Base-by-base conservation (phyloP, 495 filamentous ascomycete species). In the Bombardia bombarda region DNA sequence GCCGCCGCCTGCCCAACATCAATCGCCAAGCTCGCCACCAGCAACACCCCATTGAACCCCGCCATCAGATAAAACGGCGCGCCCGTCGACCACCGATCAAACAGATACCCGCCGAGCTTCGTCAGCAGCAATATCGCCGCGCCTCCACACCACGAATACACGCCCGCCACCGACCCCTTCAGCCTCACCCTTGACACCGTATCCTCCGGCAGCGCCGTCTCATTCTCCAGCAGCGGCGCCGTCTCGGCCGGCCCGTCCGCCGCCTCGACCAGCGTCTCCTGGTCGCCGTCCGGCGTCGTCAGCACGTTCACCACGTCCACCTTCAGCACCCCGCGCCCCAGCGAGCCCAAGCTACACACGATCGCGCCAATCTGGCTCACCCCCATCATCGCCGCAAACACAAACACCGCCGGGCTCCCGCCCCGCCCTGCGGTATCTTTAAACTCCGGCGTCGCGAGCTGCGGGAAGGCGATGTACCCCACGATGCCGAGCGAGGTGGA, bases 1-100 rank as follows among this genome's bases (percentile, higher is more conserved):
- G 38, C 34, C 32, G n/a, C 14, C 31, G 43, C 43, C 18, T 28
- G 42, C 1, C 47, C 55, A 19, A 53, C 19, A 38, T 70, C 67
- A 42, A 72, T 61, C 6, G 56, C 64, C 24, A 83, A 40, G 4
- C 77, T 78, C 4, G 71, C 73, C 8, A 83, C 42, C 19, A 90
- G 63, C 46, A 94, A 50, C 1, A 84, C 46, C 7, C 61, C 85
- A 57, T 98, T 96, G 53, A 97, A 97, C 0, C 67, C 68, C 0
- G 89, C 87, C 77, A 98, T 83, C 69, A 97, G 80, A 63, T 84
- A 92, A 60, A 98, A 97, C 10, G 92, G 92, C 31, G 86, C 80
- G 1, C 84, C 82, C 3, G 69, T 69, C 4, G 78, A 78, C 41
- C 79, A 55, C 18, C 48, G 61, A 61, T 96, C 89, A 56, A 95